Conservation (phyloP, 148 eudicot species). For the Pouteria glomerata region DNA sequence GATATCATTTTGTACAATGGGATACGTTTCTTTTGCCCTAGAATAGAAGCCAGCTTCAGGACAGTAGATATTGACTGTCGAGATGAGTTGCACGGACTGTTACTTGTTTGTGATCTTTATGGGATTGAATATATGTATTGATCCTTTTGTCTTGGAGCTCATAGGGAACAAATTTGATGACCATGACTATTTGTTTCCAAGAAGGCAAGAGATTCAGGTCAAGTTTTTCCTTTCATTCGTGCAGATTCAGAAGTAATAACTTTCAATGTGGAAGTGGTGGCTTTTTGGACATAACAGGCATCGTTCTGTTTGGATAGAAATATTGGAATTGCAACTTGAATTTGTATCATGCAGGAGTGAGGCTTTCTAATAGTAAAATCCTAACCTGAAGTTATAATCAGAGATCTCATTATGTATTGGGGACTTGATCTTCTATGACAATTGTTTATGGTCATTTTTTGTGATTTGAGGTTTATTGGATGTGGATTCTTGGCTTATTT, state of each 20-base stretch:
- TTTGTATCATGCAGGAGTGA: neutral
- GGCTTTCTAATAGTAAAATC: neutral
- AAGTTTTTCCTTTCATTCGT: constrained; percentile 5
- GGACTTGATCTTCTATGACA: neutral
- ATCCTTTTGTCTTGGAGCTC: constrained; percentile 6
- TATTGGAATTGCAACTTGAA: neutral
- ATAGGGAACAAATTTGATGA: neutral
- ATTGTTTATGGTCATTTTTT: neutral
- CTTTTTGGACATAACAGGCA: neutral
- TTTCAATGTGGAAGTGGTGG: neutral
- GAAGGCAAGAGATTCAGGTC: constrained; percentile 11
- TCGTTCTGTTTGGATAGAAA: neutral
- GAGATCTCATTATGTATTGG: neutral
- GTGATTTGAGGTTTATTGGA: constrained; percentile 6
- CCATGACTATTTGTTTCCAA: neutral
- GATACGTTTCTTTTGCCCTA: neutral
- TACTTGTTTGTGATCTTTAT: constrained; percentile 9
- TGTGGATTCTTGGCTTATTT: neutral
- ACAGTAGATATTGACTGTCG: neutral
- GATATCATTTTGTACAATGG: neutral
- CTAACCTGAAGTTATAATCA: constrained; percentile 3
- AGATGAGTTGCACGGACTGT: constrained; percentile 4
- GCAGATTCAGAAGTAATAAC: neutral
- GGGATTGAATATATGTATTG: neutral
- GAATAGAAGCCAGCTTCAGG: constrained; percentile 14